Percentiles rank a stretch among this genome's conserved stretches.
phyloP scores from a whole-genome alignment of 1,139 yeast genomes.

The Geotrichum macrosporum region DNA sequence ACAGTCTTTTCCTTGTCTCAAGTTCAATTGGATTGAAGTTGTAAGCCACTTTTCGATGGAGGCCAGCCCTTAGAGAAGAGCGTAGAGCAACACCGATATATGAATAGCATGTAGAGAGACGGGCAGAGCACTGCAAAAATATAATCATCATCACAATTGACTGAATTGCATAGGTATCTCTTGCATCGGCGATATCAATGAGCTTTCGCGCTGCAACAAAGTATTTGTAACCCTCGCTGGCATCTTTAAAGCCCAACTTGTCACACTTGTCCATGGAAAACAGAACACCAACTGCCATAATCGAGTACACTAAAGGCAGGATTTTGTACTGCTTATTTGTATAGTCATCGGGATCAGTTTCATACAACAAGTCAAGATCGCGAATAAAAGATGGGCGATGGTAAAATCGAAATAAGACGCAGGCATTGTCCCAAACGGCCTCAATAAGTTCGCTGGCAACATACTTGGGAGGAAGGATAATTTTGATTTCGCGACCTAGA shows the following conservation, averaged over 20 bases:
- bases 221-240: constrained; percentile 69
- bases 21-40: constrained; percentile 75
- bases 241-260: constrained; percentile 41
- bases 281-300: constrained; percentile 71
- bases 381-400: constrained; percentile 74
- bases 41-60: constrained; percentile 68
- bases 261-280: constrained; percentile 47
- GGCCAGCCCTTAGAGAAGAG: constrained; percentile 81
- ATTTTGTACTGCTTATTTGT: constrained; percentile 72
- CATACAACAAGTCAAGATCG: constrained; percentile 54
- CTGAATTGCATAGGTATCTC: constrained; percentile 64
- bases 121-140: constrained; percentile 84
- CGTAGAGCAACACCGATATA: constrained; percentile 90
- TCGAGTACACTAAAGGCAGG: constrained; percentile 70
- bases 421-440: constrained; percentile 81
- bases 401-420: constrained; percentile 77
- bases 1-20: constrained; percentile 79
- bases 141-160: constrained; percentile 63
- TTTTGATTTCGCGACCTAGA: constrained; percentile 42
- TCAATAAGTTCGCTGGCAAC: constrained; percentile 66
- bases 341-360: constrained; percentile 64
- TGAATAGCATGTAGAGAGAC: constrained; percentile 84
- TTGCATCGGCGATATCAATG: constrained; percentile 62
- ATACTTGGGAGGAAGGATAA: constrained; percentile 71
- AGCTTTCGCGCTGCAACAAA: constrained; percentile 77